Conservation (phyloP, 2,329 filamentous ascomycete genomes). For the Dothideomycetes sp. region DNA sequence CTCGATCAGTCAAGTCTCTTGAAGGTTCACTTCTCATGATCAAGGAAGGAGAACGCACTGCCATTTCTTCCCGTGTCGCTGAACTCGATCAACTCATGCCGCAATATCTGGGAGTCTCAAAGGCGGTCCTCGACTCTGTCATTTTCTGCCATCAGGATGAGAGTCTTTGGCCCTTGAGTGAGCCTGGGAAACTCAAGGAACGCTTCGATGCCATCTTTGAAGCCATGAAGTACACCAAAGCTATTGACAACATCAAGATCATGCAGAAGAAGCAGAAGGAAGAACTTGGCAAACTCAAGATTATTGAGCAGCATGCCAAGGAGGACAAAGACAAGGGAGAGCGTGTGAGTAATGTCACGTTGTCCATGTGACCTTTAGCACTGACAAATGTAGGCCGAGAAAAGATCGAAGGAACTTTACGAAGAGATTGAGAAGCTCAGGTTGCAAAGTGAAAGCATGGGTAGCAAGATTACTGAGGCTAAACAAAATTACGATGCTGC, state of each 20-base stretch:
- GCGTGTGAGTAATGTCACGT: constrained; percentile 34
- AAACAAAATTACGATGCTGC: constrained; percentile 52
- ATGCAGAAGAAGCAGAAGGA: constrained; percentile 75
- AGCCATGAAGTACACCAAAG: constrained; percentile 92
- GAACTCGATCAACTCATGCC: constrained; percentile 81
- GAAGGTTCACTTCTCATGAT: constrained; percentile 69
- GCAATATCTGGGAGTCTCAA: constrained; percentile 77
- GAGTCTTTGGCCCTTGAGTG: constrained; percentile 91
- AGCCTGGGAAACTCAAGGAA: constrained; percentile 77
- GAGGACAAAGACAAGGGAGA: constrained; percentile 77
- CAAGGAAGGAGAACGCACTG: constrained; percentile 69
- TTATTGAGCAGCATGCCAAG: constrained; percentile 69
- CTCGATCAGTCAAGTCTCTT: constrained; percentile 69
- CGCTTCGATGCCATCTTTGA: constrained; percentile 97
- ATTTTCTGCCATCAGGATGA: constrained; percentile 99
- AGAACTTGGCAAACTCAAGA: constrained; percentile 62
- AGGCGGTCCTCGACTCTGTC: constrained; percentile 82
- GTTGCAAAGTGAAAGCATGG: constrained; percentile 20
- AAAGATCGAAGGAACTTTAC: constrained; percentile 54
- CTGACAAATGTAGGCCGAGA: constrained; percentile 42
- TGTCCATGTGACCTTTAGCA: background rate
- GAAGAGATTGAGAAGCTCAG: constrained; percentile 28
- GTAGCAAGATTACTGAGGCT: constrained; percentile 27
- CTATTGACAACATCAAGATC: constrained; percentile 86
- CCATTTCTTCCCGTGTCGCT: constrained; percentile 68